Base-by-base conservation (phyloP, 1,284 basidiomycete species). In the Trametes versicolor region DNA sequence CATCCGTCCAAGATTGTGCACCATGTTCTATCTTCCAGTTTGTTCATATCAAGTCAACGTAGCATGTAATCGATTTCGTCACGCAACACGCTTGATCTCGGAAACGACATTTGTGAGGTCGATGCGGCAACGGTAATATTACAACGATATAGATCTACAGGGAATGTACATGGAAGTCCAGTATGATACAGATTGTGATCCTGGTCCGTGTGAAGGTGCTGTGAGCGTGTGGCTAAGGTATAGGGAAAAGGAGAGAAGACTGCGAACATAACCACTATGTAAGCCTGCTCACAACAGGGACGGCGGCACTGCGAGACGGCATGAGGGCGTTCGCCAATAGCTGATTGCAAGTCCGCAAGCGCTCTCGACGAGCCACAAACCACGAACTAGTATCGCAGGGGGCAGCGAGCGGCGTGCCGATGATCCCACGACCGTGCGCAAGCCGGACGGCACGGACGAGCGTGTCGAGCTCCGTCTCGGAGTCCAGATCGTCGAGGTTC, bases 401-500 rank as follows among this genome's bases (percentile, higher is more conserved):
- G 7, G 82, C 78, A 1, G 86, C 87, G 23, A 87, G 76, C 17
- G 85, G 85, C 6, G 78, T 74, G 10, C 83, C 83, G 37, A 82
- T 75, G 41, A 83, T 64, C 12, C 83, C 89, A 64, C 81, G 84
- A 29, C 85, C 82, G 57, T 83, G 83, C 0, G 90, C 87, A 4
- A 80, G 75, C 39, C 86, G 82, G 13, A 90, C 82, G 3, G 84
- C 80, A 58, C 80, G 82, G 29, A 86, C 80, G 66, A 90, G 79
- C 10, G 83, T 79, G 34, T 88, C 87, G 37, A 89, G 76, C 73
- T 90, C 94, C 21, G 86, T 87, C 71, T 93, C 91, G 3, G 92
- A 93, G 74, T 94, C 92, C 58, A 94, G 71, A 62, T 94, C 92
- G 63, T 93, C 92, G 63, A 92, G 79, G 67, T 93, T 92, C 75